These are phyloP conservation scores for Suhomyces sp. DNA, from an alignment of 805 yeast species.

Conservation along the genomic window DNA sequence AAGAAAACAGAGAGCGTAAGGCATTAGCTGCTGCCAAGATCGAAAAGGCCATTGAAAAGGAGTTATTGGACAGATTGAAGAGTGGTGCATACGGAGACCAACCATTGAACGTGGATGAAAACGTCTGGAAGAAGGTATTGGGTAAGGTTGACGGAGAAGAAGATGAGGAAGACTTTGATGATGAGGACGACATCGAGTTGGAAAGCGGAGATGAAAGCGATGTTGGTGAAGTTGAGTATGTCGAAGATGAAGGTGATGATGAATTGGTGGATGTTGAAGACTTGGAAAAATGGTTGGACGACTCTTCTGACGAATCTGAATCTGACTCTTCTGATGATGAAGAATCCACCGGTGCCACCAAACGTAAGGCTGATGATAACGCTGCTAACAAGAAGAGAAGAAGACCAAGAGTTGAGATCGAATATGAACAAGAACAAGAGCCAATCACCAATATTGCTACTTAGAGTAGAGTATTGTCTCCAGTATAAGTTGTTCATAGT, in stretches of 20 bases:
- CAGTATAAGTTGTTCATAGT: too few species aligned
- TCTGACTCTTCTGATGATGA: conserved; percentile 34
- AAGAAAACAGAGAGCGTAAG: conserved; percentile 90
- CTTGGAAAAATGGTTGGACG: conserved; percentile 80
- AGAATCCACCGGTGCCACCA: conserved; percentile 30
- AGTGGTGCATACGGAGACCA: conserved; percentile 98
- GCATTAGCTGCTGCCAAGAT: conserved; percentile 96
- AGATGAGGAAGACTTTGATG: conserved; percentile 62
- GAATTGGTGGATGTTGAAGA: conserved; percentile 92
- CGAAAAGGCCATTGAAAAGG: conserved; percentile 95
- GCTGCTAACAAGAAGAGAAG: conserved; percentile 48
- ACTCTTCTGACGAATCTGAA: conserved; percentile 35
- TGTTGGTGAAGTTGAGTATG: conserved; percentile 80
- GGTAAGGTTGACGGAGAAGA: conserved; percentile 58
- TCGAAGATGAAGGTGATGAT: conserved; percentile 86
- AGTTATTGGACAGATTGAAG: conserved; percentile 88
- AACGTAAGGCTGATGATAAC: conserved; percentile 29
- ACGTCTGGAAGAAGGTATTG: conserved; percentile 91
- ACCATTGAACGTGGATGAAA: conserved; percentile 94
- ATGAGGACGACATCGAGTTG: conserved; percentile 54
- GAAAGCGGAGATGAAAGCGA: conserved; percentile 52
- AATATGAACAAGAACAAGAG: conserved; percentile 71
- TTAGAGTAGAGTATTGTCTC: too few species aligned
- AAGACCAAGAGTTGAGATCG: conserved; percentile 77
- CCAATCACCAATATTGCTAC: conserved; percentile 36